Conservation (phyloP, 2,329 filamentous ascomycete species). For the Septoria linicola region DNA sequence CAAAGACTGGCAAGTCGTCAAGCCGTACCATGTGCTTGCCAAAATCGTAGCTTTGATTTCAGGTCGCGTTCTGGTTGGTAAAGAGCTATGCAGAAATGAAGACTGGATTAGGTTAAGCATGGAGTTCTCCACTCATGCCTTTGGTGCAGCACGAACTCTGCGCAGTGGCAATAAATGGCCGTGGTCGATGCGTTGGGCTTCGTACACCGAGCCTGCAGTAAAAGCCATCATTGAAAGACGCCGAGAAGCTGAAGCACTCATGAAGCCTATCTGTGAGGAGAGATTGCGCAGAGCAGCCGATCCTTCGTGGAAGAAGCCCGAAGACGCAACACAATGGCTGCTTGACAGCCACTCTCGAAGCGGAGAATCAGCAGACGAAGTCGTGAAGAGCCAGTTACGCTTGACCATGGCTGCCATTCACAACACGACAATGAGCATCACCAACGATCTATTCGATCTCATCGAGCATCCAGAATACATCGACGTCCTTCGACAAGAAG, state of each 20-base stretch:
- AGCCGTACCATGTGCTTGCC: slow-evolving; percentile 17
- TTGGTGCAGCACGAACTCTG: slow-evolving; percentile 16
- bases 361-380: slow-evolving; percentile 14
- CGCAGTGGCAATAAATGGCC: slow-evolving; percentile 17
- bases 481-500: slow-evolving; percentile 13
- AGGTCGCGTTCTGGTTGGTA: slow-evolving; percentile 18
- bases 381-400: slow-evolving; percentile 15
- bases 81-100: slow-evolving; percentile 16
- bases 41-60: slow-evolving; percentile 18
- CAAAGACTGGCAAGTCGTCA: slow-evolving; percentile 15
- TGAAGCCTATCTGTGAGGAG: slow-evolving; percentile 16
- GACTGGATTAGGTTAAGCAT: slow-evolving; percentile 17
- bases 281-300: slow-evolving; percentile 3
- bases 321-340: slow-evolving; percentile 22
- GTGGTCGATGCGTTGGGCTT: slow-evolving; percentile 17
- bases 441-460: slow-evolving; percentile 20
- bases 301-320: slow-evolving; percentile 9
- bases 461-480: slow-evolving; percentile 16
- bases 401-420: slow-evolving; percentile 23
- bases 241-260: slow-evolving; percentile 15
- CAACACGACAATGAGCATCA: slow-evolving; percentile 20
- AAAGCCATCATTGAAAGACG: slow-evolving; percentile 12
- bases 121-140: slow-evolving; percentile 18
- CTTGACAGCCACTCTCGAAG: slow-evolving; percentile 15
- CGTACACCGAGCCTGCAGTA: slow-evolving; percentile 14